Percentiles rank a stretch among this genome's conserved stretches.
Evolutionary conservation across 2,329 filamentous ascomycete genomes (phyloP).

Genomic region (Aspergillus flavus): DNA sequence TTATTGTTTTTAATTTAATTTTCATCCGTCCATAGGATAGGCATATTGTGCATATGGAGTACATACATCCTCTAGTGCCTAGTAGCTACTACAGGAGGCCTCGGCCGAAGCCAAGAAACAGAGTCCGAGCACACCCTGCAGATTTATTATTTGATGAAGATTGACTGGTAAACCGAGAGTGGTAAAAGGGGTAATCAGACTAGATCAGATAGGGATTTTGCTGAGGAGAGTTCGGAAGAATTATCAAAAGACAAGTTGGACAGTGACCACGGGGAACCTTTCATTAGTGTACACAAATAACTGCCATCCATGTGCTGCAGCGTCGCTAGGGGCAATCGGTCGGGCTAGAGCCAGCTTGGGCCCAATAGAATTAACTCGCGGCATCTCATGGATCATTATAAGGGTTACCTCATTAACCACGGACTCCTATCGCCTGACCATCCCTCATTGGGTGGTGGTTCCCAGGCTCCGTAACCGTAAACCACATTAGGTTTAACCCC

Average conservation of each 20-base stretch:
- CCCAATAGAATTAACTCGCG: slow-evolving; percentile 16
- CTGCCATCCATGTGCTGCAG: slow-evolving; percentile 8
- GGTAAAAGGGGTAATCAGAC: not conserved
- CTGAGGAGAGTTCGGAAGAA: not conserved
- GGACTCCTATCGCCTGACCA: not conserved
- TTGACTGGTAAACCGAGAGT: not conserved
- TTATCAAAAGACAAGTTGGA: not conserved
- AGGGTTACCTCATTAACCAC: not conserved
- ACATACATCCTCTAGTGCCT: not conserved
- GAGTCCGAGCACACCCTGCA: not conserved
- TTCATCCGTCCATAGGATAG: not conserved
- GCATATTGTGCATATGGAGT: not conserved
- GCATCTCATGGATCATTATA: slow-evolving; percentile 15
- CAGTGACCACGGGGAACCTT: slow-evolving; percentile 1
- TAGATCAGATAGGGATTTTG: not conserved
- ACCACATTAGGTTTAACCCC: not conserved
- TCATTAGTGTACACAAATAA: slow-evolving; percentile 1
- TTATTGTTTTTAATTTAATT: not conserved
- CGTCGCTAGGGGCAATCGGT: slow-evolving; percentile 27
- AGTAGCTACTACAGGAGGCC: not conserved
- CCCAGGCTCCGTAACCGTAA: not conserved
- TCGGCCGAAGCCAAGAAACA: not conserved
- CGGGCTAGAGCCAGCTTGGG: slow-evolving; percentile 13
- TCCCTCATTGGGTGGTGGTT: not conserved
- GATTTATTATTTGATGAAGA: not conserved